Conservation (phyloP, 805 yeast species). For the Brettanomyces bruxellensis region DNA sequence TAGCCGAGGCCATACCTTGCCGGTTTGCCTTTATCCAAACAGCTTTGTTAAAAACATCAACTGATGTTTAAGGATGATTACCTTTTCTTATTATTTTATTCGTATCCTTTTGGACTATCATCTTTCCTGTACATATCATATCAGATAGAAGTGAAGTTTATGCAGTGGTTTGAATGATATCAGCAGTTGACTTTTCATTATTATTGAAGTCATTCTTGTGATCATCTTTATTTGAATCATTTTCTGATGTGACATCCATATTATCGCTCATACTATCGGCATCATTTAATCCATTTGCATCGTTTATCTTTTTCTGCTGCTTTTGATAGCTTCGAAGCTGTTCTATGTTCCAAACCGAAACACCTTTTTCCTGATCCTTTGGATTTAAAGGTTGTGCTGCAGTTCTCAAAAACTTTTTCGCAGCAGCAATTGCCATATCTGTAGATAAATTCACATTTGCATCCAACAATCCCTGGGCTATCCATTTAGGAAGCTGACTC, state of each 20-base stretch:
- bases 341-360: slow-evolving; percentile 82
- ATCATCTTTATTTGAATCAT: slow-evolving; percentile 1
- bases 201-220: too few species aligned
- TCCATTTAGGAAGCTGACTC: slow-evolving; percentile 93
- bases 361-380: slow-evolving; percentile 79
- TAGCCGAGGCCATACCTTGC: too few species aligned
- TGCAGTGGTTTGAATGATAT: too few species aligned
- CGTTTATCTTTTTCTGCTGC: slow-evolving; percentile 6
- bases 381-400: slow-evolving; percentile 92
- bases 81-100: too few species aligned
- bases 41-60: too few species aligned
- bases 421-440: slow-evolving; percentile 94
- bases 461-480: slow-evolving; percentile 83
- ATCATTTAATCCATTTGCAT: slow-evolving; percentile 11
- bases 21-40: too few species aligned
- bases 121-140: too few species aligned
- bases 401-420: slow-evolving; percentile 83
- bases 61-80: too few species aligned
- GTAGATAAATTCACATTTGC: slow-evolving; percentile 89
- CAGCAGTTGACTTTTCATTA: too few species aligned
- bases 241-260: background rate
- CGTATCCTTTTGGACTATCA: too few species aligned
- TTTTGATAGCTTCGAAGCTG: slow-evolving; percentile 54
- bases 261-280: slow-evolving; percentile 26
- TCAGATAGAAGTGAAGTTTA: too few species aligned